Base-by-base conservation (phyloP, 2,329 filamentous ascomycete genomes). In the Aspergillus awamori region DNA sequence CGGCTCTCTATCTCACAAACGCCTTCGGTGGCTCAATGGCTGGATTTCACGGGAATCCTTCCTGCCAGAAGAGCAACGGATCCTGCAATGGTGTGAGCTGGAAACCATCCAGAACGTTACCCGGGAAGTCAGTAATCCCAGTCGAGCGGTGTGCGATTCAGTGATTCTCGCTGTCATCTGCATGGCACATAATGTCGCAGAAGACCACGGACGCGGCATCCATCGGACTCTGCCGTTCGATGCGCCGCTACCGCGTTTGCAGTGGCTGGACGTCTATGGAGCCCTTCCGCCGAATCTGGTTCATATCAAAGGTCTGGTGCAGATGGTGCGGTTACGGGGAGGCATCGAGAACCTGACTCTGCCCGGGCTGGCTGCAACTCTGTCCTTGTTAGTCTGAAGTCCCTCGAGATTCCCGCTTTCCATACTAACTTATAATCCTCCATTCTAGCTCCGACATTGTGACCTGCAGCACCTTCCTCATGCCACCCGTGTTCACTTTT, bases 181-280 rank as follows among this genome's bases (percentile, higher is more conserved):
- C 48, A 72, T 77, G 69, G 69, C 70, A 33, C 68, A 74, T 67
- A 70, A 74, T 63, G 68, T 71, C 36, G 67, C 70, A 0, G 65
- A 69, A 20, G 64, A 71, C 15, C 57, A 61, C 10, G 58, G 64
- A 33, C 47, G 58, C 6, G 58, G 60, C 5, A 58, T 57, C 1
- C 58, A 64, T 33, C 60, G 54, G 13, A 63, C 33, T 6, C 70
- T 63, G 6, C 74, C 76, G 15, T 76, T 75, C 22, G 70, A 71
- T 17, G 67, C 75, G 2, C 76, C 76, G 1, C 67, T 77, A 49
- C 72, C 69, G 22, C 68, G 69, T 3, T 58, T 78, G 51, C 75
- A 77, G 58, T 76, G 75, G 70, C 59, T 78, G 4, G 71, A 76
- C 55, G 67, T 77, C 6, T 77, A 77, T 53, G 75, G 75, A 0